Conservation (phyloP, 2,329 filamentous ascomycete species). For the Coleophoma eucalyptorum region DNA sequence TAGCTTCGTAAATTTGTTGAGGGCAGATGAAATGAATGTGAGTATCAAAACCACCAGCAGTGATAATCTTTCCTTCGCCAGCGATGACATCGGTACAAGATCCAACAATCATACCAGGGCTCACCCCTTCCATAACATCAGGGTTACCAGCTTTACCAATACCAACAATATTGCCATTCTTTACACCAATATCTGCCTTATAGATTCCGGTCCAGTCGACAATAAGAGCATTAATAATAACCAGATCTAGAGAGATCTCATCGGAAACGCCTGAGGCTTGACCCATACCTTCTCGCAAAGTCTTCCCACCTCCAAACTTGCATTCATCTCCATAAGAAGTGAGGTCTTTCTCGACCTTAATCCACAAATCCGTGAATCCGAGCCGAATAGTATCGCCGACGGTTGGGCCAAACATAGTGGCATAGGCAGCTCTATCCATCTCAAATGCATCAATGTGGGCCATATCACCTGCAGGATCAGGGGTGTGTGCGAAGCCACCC, state of each 20-base stretch:
- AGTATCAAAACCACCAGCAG: conserved; percentile 82
- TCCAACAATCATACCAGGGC: conserved; percentile 74
- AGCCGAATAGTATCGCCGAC: conserved; percentile 81
- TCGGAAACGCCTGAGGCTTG: conserved; percentile 77
- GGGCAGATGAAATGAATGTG: conserved; percentile 96
- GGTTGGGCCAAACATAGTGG: conserved; percentile 89
- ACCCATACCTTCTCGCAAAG: conserved; percentile 90
- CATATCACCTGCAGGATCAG: conserved; percentile 54
- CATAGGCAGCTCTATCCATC: conserved; percentile 77
- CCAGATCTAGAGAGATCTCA: conserved; percentile 72
- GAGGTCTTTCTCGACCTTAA: conserved; percentile 82
- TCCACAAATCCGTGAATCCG: conserved; percentile 83
- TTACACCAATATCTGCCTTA: conserved; percentile 95
- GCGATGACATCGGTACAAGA: conserved; percentile 90
- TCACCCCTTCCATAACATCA: conserved; percentile 91
- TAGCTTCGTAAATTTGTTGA: conserved; percentile 80
- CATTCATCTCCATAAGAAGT: conserved; percentile 90
- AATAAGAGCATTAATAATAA: conserved; percentile 85
- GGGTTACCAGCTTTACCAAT: conserved; percentile 96
- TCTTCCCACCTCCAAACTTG: conserved; percentile 93
- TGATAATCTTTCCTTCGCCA: conserved; percentile 85
- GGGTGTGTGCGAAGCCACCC: conserved; percentile 74
- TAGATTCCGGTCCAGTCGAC: conserved; percentile 91
- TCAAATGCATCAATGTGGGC: conserved; percentile 57
- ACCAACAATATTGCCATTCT: conserved; percentile 77